Percentiles rank a stretch among this genome's conserved stretches.
These are phyloP conservation scores for Rosa multiflora DNA, from an alignment of 306 rosid genomes.

Conservation along the genomic window DNA sequence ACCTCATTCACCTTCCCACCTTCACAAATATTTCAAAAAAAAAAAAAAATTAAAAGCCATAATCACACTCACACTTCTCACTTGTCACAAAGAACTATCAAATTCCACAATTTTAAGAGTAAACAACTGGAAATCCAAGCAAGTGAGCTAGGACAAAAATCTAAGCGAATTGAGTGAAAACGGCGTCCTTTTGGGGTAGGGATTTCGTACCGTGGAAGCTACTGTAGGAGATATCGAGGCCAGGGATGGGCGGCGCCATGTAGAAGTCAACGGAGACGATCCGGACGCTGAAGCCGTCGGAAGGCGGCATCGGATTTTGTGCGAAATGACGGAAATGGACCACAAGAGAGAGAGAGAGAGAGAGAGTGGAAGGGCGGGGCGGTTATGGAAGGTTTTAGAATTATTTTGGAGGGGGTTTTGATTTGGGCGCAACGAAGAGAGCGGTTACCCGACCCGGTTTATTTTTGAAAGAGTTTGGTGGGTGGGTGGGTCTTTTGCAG, in stretches of 20 bases:
- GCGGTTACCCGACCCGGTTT: constrained; percentile 16
- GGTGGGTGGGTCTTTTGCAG: too few relatives aligned
- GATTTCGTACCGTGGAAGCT: constrained; percentile 70
- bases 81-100: neutral
- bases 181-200: neutral
- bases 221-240: constrained; percentile 65
- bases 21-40: constrained; percentile 19
- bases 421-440: constrained; percentile 10
- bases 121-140: neutral
- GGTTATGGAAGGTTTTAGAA: neutral
- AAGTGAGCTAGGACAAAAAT: neutral
- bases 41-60: neutral
- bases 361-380: neutral
- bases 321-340: constrained; percentile 20
- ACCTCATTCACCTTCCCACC: constrained; percentile 87
- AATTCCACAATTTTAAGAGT: neutral
- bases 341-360: neutral
- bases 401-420: neutral
- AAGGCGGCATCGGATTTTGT: constrained; percentile 28
- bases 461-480: neutral
- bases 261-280: constrained; percentile 77
- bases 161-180: neutral
- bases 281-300: constrained; percentile 63
- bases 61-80: constrained; percentile 2
- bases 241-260: constrained; percentile 73